These are phyloP conservation scores for Floccularia luteovirens DNA, from an alignment of 768 basidiomycete genomes.

Conservation along the genomic window DNA sequence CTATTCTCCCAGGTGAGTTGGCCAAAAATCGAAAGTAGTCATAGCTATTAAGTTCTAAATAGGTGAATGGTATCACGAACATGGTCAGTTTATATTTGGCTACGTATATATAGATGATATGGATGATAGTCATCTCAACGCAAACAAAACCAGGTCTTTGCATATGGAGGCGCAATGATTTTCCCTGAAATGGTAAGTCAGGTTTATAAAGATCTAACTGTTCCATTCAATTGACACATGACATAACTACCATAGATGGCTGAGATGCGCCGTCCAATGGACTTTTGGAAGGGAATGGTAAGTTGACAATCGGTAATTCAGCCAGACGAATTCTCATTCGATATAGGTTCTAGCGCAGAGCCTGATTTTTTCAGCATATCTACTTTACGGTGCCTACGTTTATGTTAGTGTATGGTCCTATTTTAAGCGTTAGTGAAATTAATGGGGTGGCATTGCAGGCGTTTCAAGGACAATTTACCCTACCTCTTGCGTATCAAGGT, in stretches of 20 bases:
- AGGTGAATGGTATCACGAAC: constrained; percentile 60
- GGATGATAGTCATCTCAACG: no score
- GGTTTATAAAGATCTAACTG: no score
- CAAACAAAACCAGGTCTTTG: constrained; percentile 46
- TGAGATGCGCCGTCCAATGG: constrained; percentile 61
- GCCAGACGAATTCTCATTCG: neutral
- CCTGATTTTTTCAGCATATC: constrained; percentile 46
- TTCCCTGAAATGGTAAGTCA: constrained; percentile 37
- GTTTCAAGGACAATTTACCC: constrained; percentile 56
- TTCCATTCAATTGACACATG: neutral
- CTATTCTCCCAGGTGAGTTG: constrained; percentile 27
- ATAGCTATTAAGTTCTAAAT: no score
- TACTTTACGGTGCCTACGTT: constrained; percentile 50
- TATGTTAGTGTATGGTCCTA: constrained; percentile 18
- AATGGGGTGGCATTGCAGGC: constrained; percentile 22
- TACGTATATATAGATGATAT: neutral
- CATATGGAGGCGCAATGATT: constrained; percentile 47
- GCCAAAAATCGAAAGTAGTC: no score
- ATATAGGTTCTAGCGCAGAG: constrained; percentile 32
- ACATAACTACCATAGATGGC: constrained; percentile 34
- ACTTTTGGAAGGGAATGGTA: constrained; percentile 66
- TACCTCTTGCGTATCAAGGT: constrained; percentile 39
- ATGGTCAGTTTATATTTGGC: constrained; percentile 24
- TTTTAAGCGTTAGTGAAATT: neutral
- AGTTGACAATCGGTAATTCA: constrained; percentile 3